Conservation (phyloP, 2,329 filamentous ascomycete genomes). For the Didymella sp. region DNA sequence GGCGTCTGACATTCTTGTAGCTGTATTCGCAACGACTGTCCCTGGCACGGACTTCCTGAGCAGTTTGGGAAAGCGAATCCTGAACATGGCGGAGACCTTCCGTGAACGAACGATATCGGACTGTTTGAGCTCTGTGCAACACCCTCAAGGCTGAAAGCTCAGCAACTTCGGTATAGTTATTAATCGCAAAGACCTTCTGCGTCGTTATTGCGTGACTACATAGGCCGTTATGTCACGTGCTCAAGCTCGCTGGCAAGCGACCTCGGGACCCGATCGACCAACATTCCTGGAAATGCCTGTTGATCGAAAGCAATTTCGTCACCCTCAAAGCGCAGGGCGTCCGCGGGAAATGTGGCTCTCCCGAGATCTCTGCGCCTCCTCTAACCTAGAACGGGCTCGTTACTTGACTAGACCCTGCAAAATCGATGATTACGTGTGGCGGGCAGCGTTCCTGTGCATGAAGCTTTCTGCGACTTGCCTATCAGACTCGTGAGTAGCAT, state of each 20-base stretch:
- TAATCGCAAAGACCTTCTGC: not conserved
- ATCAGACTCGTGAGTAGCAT: not conserved
- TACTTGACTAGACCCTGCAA: not conserved
- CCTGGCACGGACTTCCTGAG: conserved; percentile 8
- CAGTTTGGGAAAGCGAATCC: conserved; percentile 18
- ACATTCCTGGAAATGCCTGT: not conserved
- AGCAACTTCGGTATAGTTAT: not conserved
- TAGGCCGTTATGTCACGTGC: not conserved
- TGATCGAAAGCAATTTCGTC: not conserved
- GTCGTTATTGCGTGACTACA: not conserved
- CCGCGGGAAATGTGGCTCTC: not conserved
- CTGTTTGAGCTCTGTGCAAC: not conserved
- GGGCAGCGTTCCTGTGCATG: not conserved
- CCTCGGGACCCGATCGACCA: not conserved
- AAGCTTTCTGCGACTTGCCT: not conserved
- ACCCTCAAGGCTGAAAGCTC: not conserved
- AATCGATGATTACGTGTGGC: conserved; percentile 4
- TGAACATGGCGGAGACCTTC: conserved; percentile 5
- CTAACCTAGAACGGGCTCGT: conserved; percentile 5
- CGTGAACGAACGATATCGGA: conserved; percentile 4
- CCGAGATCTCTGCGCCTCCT: not conserved
- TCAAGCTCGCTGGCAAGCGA: too few relatives aligned
- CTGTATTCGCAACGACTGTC: not conserved
- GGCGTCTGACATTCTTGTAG: not conserved
- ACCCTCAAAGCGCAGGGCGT: not conserved